A percentile compares a stretch with the other conserved stretches of the same genome.
Conservation (phyloP, 805 yeast genomes). For the Metschnikowia colocasiae region DNA sequence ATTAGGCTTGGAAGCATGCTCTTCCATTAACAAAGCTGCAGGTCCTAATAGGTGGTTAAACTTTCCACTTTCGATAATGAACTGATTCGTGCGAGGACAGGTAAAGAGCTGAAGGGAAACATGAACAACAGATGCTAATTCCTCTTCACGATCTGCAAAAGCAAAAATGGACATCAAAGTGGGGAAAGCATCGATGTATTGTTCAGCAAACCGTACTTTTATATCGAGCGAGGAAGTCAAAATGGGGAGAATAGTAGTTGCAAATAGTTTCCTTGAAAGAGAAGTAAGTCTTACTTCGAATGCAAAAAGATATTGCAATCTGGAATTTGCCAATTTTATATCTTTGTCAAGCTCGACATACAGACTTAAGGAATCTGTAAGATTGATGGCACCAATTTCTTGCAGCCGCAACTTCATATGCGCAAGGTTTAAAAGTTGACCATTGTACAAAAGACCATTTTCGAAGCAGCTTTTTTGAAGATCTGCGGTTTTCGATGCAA, state of each 20-base stretch:
- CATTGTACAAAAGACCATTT: conserved; percentile 31
- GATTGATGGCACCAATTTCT: conserved; percentile 8
- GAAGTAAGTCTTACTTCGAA: conserved; percentile 62
- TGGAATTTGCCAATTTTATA: conserved; percentile 31
- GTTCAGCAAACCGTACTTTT: conserved; percentile 49
- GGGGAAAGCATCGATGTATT: conserved; percentile 53
- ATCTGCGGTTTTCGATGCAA: conserved; percentile 13
- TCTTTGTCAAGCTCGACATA: not conserved
- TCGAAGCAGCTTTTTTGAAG: conserved; percentile 25
- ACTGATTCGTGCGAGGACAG: conserved; percentile 38
- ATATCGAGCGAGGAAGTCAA: conserved; percentile 47
- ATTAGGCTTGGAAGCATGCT: conserved; percentile 34
- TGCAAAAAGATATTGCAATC: conserved; percentile 55
- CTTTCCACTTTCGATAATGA: conserved; percentile 21
- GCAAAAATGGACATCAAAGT: conserved; percentile 46
- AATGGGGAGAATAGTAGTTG: conserved; percentile 50
- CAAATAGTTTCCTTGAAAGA: conserved; percentile 44
- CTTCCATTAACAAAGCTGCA: conserved; percentile 40
- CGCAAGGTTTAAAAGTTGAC: conserved; percentile 22
- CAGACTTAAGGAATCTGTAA: conserved; percentile 4
- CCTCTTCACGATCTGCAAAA: conserved; percentile 49
- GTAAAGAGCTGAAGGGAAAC: conserved; percentile 41
- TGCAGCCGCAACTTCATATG: conserved; percentile 16
- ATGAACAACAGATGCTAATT: conserved; percentile 31
- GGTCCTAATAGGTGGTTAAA: conserved; percentile 45